Conservation (phyloP, 2,329 filamentous ascomycete species). For the Ophiocordyceps camponoti-floridani region DNA sequence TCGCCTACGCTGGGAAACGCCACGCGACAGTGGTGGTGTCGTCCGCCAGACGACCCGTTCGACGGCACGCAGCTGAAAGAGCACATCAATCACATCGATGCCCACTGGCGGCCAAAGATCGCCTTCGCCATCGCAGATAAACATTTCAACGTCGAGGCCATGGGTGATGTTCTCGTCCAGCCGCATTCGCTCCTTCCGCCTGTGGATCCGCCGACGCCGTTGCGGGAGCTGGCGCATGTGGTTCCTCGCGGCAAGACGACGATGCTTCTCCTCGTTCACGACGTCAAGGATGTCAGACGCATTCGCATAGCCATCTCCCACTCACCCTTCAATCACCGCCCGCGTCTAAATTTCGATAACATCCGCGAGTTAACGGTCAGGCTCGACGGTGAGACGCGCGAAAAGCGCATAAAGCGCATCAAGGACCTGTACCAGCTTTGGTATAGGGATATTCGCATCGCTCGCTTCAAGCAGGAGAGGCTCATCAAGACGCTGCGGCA, state of each 20-base stretch:
- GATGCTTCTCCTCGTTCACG: slow-evolving; percentile 23
- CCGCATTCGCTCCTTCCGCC: slow-evolving; percentile 21
- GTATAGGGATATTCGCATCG: background rate
- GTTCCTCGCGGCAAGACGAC: slow-evolving; percentile 25
- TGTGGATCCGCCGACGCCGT: slow-evolving; percentile 1
- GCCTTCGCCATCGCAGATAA: slow-evolving; percentile 23
- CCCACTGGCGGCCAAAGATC: slow-evolving; percentile 25
- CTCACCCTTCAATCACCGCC: slow-evolving; percentile 41
- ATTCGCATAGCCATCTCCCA: slow-evolving; percentile 37
- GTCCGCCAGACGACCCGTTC: slow-evolving; percentile 21
- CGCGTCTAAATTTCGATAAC: slow-evolving; percentile 38
- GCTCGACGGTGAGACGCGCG: slow-evolving; percentile 32
- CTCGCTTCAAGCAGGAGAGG: background rate
- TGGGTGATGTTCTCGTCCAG: slow-evolving; percentile 16
- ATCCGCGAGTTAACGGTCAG: slow-evolving; percentile 38
- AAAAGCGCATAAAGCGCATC: slow-evolving; percentile 26
- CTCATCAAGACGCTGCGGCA: background rate
- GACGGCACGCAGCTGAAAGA: slow-evolving; percentile 29
- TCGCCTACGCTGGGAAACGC: background rate
- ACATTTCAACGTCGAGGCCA: slow-evolving; percentile 30
- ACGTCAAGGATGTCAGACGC: slow-evolving; percentile 28
- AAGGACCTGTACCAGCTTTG: background rate
- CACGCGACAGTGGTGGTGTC: background rate
- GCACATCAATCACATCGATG: slow-evolving; percentile 21
- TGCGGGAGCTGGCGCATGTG: slow-evolving; percentile 37